These are phyloP conservation scores for Aspergillus olivimuriae DNA, from an alignment of 495 filamentous ascomycete species.

Conservation along the genomic window DNA sequence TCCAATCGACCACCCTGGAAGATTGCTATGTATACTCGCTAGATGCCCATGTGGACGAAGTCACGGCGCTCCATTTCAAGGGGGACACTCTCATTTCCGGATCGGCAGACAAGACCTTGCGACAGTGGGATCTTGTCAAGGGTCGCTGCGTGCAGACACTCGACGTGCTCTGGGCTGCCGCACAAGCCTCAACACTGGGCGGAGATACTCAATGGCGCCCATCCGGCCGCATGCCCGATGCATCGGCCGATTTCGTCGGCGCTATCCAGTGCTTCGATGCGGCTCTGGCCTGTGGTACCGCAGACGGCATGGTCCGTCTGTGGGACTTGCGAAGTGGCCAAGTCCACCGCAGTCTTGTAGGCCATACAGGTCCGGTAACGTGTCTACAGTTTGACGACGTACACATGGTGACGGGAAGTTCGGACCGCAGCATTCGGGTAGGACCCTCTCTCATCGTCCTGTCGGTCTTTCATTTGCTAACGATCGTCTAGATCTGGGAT, in stretches of 20 bases:
- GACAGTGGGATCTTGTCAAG: conserved; percentile 95
- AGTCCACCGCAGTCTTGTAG: conserved; percentile 91
- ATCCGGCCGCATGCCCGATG: conserved; percentile 54
- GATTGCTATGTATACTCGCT: conserved; percentile 86
- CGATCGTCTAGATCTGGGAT: conserved; percentile 80
- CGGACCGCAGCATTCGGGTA: conserved; percentile 91
- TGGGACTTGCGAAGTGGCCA: conserved; percentile 97
- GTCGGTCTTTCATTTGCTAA: conserved; percentile 6
- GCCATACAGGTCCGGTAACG: conserved; percentile 93
- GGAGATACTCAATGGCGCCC: conserved; percentile 48
- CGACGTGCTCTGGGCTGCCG: conserved; percentile 97
- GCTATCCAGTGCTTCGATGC: conserved; percentile 95
- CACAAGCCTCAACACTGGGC: conserved; percentile 74
- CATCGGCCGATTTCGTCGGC: conserved; percentile 86
- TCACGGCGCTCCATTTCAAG: conserved; percentile 87
- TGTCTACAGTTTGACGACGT: conserved; percentile 95
- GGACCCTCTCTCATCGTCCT: conserved; percentile 22
- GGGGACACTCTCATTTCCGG: conserved; percentile 88
- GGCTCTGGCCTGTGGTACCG: conserved; percentile 94
- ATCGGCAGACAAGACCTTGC: conserved; percentile 91
- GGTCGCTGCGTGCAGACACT: conserved; percentile 95
- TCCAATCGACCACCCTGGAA: conserved; percentile 65
- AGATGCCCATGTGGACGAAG: conserved; percentile 85
- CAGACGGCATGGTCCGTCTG: conserved; percentile 93
- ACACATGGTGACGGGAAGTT: conserved; percentile 88